Evolutionary conservation across 2,329 filamentous ascomycete genomes (phyloP).

Genomic region (Monilinia fructicola): DNA sequence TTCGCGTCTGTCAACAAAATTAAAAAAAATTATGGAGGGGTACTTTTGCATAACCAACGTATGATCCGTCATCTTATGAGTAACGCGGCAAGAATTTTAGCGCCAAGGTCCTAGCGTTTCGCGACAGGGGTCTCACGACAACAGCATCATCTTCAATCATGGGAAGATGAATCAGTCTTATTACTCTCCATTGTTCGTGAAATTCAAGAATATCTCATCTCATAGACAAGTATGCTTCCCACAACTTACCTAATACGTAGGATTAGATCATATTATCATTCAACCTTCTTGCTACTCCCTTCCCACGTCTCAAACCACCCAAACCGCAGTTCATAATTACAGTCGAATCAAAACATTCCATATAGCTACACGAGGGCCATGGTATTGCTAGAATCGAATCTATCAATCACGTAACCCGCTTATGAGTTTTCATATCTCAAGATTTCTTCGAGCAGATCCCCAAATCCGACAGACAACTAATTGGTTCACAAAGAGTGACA

Average conservation of each 20-base stretch:
- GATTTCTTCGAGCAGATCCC: not conserved
- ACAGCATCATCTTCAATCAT: not conserved
- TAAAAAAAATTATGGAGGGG: conserved; percentile 21
- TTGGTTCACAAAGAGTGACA: not conserved
- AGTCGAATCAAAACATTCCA: no score
- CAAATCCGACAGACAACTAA: not conserved
- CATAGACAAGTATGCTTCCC: no score
- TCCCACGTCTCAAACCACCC: no score
- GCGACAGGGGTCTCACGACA: conserved; percentile 4
- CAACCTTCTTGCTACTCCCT: no score
- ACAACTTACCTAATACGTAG: no score
- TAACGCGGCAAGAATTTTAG: conserved; percentile 24
- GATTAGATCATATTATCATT: no score
- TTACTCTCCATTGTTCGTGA: no score
- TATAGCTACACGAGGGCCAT: no score
- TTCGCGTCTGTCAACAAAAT: not conserved
- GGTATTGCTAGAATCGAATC: not conserved
- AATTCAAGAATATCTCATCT: no score
- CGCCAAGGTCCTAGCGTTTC: conserved; percentile 15
- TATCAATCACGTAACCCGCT: not conserved
- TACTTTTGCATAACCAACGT: conserved; percentile 16
- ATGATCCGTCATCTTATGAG: conserved; percentile 16
- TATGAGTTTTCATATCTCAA: not conserved
- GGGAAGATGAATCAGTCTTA: not conserved
- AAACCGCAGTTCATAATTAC: no score